Evolutionary conservation across 1,284 basidiomycete species (phyloP), one percentile per base, ranked within the genome.

Genomic region (Trametes polyzona): DNA sequence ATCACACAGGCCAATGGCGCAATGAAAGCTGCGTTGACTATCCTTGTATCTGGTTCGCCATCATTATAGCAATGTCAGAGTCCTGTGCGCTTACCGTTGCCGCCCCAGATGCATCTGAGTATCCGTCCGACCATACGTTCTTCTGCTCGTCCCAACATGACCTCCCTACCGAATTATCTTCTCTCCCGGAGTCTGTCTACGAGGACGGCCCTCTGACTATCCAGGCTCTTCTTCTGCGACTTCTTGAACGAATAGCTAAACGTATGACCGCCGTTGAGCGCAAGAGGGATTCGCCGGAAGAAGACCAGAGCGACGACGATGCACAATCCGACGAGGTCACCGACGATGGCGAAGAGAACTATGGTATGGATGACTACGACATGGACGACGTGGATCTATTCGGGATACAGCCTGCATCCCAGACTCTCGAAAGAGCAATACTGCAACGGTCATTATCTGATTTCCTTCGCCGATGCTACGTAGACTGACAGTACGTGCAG

Each of bases 71-170:
- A 26, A 24, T 17, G 47, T 42, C 55, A 27, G n/a, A 21, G 17
- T 55, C 29, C n/a, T 39, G 26, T 4, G 11, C 14, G 26, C 16
- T 39, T 21, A 26, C 12, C 0, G 36, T 53, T 19, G 21, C 4
- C 3, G 5, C 47, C 16, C 17, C 55, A 84, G 85, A 87, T 61
- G 81, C 84, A 1, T 83, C 85, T 9, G 83, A 84, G 54, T 88
- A 88, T 64, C 86, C 86, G 3, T 74, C 73, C 23, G 74, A 73
- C 54, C 86, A 88, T 62, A 73, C 74, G 0, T 78, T 79, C 58
- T 82, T 84, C 63, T 78, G 81, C 29, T 84, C 81, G 51, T 76
- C 78, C 17, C 73, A 76, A 37, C 79, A 83, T 4, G 72, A 77
- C 39, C 59, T 78, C 9, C 72, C 78, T 1, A 44, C 70, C 0